Base-by-base conservation (phyloP, 1,139 yeast genomes). In the Hyphopichia pseudoburtonii region DNA sequence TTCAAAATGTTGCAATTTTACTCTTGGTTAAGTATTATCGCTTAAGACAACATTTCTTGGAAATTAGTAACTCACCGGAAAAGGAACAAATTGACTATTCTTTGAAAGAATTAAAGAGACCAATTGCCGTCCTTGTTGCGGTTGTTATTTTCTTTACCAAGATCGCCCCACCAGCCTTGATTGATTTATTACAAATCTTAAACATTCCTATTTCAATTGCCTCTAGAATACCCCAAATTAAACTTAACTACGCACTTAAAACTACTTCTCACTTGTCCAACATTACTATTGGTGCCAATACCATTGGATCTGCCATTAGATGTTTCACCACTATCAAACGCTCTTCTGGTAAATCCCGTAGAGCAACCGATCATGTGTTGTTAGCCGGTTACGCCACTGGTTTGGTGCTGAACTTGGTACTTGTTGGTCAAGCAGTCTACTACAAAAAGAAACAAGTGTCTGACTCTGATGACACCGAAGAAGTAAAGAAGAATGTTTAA, bases 171-270 rank as follows among this genome's bases (percentile, higher is more conserved):
- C 38, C 54, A 2, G 40, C 47, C 5, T 46, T 65, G 35, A 49
- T 71, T 29, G 55, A 57, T 14, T 42, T 57, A 2, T 64, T 80
- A 41, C 80, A 79, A 46, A 63, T 73, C 14, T 54, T 73, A 39
- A 72, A 74, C 31, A 76, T 80, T 36, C 86, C 86, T 8, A 54
- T 80, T 32, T 62, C 74, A 7, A 63, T 80, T 15, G 51, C 69
- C 15, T 69, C 82, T 33, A 80, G 78, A 51, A 44, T 80, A 24
- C 84, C 85, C 1, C 86, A 80, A 51, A 76, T 80, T 39, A 49
- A 54, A 32, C 58, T 66, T 32, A 79, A 79, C 50, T 61, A 66
- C 47, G 60, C 56, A 34, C 68, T 72, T 50, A 64, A 68, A 44
- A 71, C 81, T 3, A 78, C 84, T 1, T 72, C 73, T 18, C 82